phyloP scores from a whole-genome alignment of 257 asterid species.

The Salvia rosmarinus region DNA sequence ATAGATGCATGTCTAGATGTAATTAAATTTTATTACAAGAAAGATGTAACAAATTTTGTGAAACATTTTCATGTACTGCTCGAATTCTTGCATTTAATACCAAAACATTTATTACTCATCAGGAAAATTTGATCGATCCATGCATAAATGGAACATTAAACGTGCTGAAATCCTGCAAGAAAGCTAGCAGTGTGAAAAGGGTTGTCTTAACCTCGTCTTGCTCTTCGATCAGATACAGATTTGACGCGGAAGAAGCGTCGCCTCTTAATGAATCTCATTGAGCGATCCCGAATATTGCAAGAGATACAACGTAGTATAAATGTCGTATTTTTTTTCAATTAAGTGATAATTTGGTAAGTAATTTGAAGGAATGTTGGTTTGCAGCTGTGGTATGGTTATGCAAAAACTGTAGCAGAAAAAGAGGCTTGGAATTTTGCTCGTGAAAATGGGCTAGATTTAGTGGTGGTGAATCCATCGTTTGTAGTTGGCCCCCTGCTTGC shows the following conservation, averaged over 20 bases:
- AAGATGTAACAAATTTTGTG: no score
- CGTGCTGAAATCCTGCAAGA: constrained; percentile 81
- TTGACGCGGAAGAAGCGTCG: constrained; percentile 57
- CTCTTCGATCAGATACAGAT: constrained; percentile 75
- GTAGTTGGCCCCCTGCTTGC: constrained; percentile 89
- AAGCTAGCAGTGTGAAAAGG: constrained; percentile 63
- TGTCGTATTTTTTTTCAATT: no score
- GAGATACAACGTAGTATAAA: constrained; percentile 62
- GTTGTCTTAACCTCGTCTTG: constrained; percentile 94
- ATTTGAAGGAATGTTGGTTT: constrained; percentile 21
- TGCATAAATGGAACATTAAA: constrained; percentile 78
- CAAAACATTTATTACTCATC: constrained; percentile 27
- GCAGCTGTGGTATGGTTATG: constrained; percentile 95
- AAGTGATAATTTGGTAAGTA: no score
- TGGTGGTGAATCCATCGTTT: constrained; percentile 85
- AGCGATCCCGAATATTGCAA: constrained; percentile 74
- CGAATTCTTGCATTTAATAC: no score
- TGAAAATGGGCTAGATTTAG: constrained; percentile 67
- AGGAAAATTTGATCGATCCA: constrained; percentile 83
- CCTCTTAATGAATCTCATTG: constrained; percentile 95
- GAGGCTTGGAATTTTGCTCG: constrained; percentile 80
- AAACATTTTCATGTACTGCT: no score
- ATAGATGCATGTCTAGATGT: no score
- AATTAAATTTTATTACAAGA: no score
- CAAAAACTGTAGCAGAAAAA: constrained; percentile 79